Evolutionary conservation across 2,329 filamentous ascomycete species (phyloP).

Genomic region (Fusarium xylarioides): DNA sequence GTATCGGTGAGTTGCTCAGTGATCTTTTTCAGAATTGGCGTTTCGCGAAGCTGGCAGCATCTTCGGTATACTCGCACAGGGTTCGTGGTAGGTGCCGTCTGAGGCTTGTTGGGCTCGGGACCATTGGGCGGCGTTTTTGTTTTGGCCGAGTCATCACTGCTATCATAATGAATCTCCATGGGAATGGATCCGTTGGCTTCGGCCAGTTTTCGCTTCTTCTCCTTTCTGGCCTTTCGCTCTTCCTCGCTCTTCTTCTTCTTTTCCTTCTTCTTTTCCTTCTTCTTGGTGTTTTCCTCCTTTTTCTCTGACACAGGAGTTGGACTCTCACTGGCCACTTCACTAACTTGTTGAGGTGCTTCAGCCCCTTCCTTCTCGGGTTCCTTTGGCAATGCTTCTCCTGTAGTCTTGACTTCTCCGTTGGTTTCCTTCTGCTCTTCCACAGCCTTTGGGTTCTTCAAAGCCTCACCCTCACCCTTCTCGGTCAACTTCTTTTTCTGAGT

Average conservation of each 20-base stretch:
- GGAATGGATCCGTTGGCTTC: slow-evolving; percentile 89
- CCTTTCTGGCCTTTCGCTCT: slow-evolving; percentile 89
- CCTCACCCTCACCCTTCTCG: slow-evolving; percentile 78
- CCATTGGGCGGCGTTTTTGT: slow-evolving; percentile 24
- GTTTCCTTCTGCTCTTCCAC: slow-evolving; percentile 61
- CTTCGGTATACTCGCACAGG: slow-evolving; percentile 91
- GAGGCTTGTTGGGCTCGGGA: slow-evolving; percentile 40
- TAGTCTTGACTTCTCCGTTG: slow-evolving; percentile 51
- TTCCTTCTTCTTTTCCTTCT: slow-evolving; percentile 97
- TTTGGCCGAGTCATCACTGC: slow-evolving; percentile 65
- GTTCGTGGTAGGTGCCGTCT: slow-evolving; percentile 78
- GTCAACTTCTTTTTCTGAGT: slow-evolving; percentile 68
- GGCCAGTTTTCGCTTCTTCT: slow-evolving; percentile 84
- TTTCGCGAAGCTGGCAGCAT: slow-evolving; percentile 93
- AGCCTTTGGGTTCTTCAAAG: slow-evolving; percentile 72
- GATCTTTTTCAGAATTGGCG: slow-evolving; percentile 89
- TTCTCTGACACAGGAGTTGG: slow-evolving; percentile 34
- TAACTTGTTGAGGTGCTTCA: slow-evolving; percentile 38
- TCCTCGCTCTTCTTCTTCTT: slow-evolving; percentile 97
- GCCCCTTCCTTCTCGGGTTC: slow-evolving; percentile 51
- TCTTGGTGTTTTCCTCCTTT: slow-evolving; percentile 65
- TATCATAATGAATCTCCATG: slow-evolving; percentile 80
- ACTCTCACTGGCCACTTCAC: slow-evolving; percentile 38
- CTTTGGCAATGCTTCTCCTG: slow-evolving; percentile 51
- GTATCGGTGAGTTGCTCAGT: slow-evolving; percentile 84